Evolutionary conservation across 208 protist species (phyloP).

Genomic region (Porcisia hertigi): DNA sequence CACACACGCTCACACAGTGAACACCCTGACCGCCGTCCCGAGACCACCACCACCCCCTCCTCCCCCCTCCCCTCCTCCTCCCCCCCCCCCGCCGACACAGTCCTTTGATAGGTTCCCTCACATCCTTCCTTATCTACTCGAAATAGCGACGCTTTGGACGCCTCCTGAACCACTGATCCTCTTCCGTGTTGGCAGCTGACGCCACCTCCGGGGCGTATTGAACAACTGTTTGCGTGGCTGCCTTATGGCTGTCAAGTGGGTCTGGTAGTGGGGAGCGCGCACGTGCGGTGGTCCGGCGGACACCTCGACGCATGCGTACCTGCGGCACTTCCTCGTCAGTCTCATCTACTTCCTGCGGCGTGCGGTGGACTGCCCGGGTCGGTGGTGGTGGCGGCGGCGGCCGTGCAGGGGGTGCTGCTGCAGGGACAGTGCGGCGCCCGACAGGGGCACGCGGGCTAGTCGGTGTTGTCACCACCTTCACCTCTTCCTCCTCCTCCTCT

Average conservation of each 20-base stretch:
- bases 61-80: too few species aligned
- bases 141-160: constrained; percentile 47
- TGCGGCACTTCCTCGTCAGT: constrained; percentile 11
- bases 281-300: constrained; percentile 16
- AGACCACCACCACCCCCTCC: background rate
- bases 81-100: too few species aligned
- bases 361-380: background rate
- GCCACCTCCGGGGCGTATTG: background rate
- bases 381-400: constrained; percentile 2
- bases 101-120: background rate
- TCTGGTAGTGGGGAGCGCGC: constrained; percentile 5
- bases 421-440: constrained; percentile 7
- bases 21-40: background rate
- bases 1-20: background rate
- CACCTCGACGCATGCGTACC: constrained; percentile 23
- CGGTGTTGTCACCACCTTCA: background rate
- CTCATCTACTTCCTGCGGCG: background rate
- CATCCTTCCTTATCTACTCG: constrained; percentile 13
- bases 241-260: background rate
- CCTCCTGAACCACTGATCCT: constrained; percentile 46
- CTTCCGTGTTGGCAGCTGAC: background rate
- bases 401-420: background rate
- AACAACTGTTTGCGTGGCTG: background rate
- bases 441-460: background rate
- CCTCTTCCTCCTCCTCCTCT: background rate